Percentiles rank a stretch among this genome's conserved stretches.
Evolutionary conservation across 345 rosid genomes (phyloP).

Genomic region (Xanthoceras sorbifolium): DNA sequence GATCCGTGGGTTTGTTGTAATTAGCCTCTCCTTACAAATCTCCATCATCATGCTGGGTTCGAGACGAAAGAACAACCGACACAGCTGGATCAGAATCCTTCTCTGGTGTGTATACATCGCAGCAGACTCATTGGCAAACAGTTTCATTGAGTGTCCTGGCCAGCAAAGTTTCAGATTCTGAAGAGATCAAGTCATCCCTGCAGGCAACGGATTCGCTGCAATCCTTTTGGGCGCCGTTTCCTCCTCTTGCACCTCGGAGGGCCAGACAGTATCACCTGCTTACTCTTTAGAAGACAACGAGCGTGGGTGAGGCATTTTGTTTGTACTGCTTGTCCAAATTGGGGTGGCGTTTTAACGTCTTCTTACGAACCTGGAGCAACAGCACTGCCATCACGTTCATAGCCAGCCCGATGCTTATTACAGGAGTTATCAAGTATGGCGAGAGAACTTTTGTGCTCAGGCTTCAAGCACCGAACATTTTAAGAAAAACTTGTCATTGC

Average conservation of each 20-base stretch:
- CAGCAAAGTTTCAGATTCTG: constrained; percentile 7
- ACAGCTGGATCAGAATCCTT: not conserved
- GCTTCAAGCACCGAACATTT: constrained; percentile 42
- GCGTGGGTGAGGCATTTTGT: constrained; percentile 32
- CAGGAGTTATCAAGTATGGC: constrained; percentile 44
- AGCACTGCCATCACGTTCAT: constrained; percentile 20
- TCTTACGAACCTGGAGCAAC: constrained; percentile 27
- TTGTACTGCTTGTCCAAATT: constrained; percentile 16
- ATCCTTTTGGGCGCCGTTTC: constrained; percentile 22
- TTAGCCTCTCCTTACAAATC: constrained; percentile 29
- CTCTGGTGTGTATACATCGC: constrained; percentile 31
- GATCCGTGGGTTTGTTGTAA: constrained; percentile 18
- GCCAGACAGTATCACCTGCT: constrained; percentile 30
- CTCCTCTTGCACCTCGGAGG: constrained; percentile 39
- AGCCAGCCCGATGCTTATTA: constrained; percentile 30
- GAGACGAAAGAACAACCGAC: constrained; percentile 13
- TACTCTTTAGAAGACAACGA: constrained; percentile 45
- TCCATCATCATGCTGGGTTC: constrained; percentile 15
- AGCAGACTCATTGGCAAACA: constrained; percentile 32
- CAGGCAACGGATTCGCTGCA: too few relatives aligned
- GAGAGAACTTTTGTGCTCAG: constrained; percentile 45
- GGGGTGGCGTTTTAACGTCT: constrained; percentile 37
- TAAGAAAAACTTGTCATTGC: constrained; percentile 32
- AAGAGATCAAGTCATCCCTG: too few relatives aligned
- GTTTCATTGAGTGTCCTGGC: constrained; percentile 32